Evolutionary conservation across 345 rosid species (phyloP).

Genomic region (Brassica carinata): DNA sequence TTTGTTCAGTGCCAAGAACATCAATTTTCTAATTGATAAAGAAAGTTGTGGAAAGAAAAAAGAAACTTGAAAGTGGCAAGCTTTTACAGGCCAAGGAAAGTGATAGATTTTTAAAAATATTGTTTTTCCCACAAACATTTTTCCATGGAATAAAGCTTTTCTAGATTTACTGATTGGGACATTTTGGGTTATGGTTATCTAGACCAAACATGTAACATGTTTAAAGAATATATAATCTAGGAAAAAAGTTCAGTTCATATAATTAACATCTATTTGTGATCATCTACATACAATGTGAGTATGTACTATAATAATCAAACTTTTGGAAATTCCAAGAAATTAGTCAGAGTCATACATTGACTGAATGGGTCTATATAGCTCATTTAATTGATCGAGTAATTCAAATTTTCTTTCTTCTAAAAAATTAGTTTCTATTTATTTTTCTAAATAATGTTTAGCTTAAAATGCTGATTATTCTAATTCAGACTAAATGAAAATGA

Average conservation of each 20-base stretch:
- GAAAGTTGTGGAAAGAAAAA: constrained; percentile 19
- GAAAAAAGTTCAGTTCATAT: not conserved
- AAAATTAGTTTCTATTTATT: not conserved
- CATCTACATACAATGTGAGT: not conserved
- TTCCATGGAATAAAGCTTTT: not conserved
- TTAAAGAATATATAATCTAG: not conserved
- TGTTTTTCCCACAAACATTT: constrained; percentile 17
- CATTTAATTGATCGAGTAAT: not conserved
- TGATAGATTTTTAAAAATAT: constrained; percentile 9
- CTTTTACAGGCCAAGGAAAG: constrained; percentile 36
- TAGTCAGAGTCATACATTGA: not conserved
- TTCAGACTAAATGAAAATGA: not conserved
- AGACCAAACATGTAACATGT: constrained; percentile 16
- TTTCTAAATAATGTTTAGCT: not conserved
- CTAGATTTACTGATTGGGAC: constrained; percentile 44
- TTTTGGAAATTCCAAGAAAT: not conserved
- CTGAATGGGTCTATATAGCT: not conserved
- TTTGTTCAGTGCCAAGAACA: constrained; percentile 44
- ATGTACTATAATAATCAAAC: constrained; percentile 3
- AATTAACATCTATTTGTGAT: not conserved
- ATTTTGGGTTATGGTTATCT: constrained; percentile 29
- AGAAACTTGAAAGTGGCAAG: constrained; percentile 27
- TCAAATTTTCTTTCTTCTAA: not conserved
- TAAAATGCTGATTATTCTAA: not conserved
- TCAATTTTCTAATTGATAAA: constrained; percentile 41